Conservation (phyloP, 2,329 filamentous ascomycete species). For the Colletotrichum coccodes region DNA sequence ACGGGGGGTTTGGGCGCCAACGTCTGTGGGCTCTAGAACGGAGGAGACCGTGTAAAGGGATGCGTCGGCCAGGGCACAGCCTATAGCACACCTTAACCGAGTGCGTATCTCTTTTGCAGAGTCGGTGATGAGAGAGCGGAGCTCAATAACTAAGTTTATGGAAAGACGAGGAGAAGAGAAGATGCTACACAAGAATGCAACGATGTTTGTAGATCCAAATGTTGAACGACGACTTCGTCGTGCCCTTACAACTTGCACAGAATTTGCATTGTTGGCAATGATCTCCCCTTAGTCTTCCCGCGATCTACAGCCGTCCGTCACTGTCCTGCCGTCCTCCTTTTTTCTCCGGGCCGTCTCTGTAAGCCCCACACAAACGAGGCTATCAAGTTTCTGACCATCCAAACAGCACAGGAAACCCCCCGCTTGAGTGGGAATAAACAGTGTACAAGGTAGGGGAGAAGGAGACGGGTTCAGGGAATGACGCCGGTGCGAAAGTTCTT, state of each 20-base stretch:
- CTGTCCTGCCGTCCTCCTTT: slow-evolving; percentile 9
- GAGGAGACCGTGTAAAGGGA: slow-evolving; percentile 19
- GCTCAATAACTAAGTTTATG: slow-evolving; percentile 20
- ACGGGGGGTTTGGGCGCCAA: slow-evolving; percentile 5
- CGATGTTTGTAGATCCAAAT: slow-evolving; percentile 5
- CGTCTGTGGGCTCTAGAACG: slow-evolving; percentile 14
- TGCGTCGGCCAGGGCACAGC: neutral
- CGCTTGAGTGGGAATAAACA: neutral
- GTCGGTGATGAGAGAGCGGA: slow-evolving; percentile 4
- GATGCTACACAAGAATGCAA: neutral
- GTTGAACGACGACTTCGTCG: neutral
- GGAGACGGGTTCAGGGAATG: neutral
- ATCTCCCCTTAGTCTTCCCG: slow-evolving; percentile 3
- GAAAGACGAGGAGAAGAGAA: neutral
- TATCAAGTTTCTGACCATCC: neutral
- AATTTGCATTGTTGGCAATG: neutral
- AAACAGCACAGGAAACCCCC: slow-evolving; percentile 5
- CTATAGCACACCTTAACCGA: slow-evolving; percentile 7
- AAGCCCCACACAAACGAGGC: slow-evolving; percentile 5
- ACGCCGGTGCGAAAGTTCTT: slow-evolving; percentile 2
- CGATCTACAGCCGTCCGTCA: slow-evolving; percentile 17
- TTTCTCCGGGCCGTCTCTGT: slow-evolving; percentile 11
- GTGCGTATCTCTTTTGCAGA: slow-evolving; percentile 5
- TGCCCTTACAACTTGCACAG: neutral
- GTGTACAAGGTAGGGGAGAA: neutral